Conservation (phyloP, 2,329 filamentous ascomycete species). For the Talaromyces sp. region DNA sequence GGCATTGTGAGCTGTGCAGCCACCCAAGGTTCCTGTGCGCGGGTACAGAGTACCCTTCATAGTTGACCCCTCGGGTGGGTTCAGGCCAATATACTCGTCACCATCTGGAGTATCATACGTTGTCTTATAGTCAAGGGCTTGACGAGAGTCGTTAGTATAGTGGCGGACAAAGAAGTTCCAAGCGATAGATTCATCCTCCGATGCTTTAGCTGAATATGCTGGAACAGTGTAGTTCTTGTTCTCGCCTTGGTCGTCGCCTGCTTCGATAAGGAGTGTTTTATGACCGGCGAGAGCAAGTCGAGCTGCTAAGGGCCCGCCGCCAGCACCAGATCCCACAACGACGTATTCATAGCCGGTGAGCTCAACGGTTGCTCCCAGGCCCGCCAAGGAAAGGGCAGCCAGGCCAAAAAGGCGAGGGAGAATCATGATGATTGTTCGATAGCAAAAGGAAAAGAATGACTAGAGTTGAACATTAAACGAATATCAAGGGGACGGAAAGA, state of each 20-base stretch:
- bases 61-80: conserved; percentile 56
- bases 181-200: conserved; percentile 32
- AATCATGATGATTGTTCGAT: conserved; percentile 7
- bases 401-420: conserved; percentile 12
- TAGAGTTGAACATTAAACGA: conserved; percentile 1
- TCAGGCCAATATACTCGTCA: conserved; percentile 55
- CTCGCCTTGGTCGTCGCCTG: conserved; percentile 39
- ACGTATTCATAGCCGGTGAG: conserved; percentile 43
- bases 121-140: conserved; percentile 39
- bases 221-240: conserved; percentile 35
- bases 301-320: conserved; percentile 41
- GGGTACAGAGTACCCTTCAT: conserved; percentile 62
- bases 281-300: conserved; percentile 39
- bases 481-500: background rate
- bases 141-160: conserved; percentile 33
- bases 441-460: conserved; percentile 4
- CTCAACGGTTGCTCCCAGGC: conserved; percentile 22
- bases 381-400: conserved; percentile 12
- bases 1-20: conserved; percentile 65
- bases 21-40: conserved; percentile 59
- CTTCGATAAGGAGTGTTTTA: conserved; percentile 42
- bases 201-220: conserved; percentile 29
- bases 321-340: conserved; percentile 41
- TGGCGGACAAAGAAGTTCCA: conserved; percentile 44
- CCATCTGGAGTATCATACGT: conserved; percentile 51